Base-by-base conservation (phyloP, 1,139 yeast genomes). In the Candida glucosophila region DNA sequence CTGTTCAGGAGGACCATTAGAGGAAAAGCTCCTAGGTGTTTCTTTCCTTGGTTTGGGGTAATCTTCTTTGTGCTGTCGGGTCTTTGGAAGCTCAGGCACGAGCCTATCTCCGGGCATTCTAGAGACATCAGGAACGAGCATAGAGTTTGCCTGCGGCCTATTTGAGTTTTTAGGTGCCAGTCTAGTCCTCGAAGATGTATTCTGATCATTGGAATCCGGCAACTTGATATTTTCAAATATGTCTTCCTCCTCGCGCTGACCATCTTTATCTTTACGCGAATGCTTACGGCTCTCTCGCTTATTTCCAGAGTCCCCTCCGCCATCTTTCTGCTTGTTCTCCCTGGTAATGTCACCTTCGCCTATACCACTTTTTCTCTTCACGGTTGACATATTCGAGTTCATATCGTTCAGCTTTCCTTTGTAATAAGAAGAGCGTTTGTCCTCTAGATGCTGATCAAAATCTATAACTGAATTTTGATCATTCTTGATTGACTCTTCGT, bases 151-250 rank as follows among this genome's bases (percentile, higher is more conserved):
- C 34, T 52, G 46, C n/a, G 67, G 65, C 27, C 38, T 43, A 55
- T 47, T 46, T 7, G 52, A 46, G 13, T 29, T 22, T 10, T 28
- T 24, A n/a, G 31, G 39, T 7, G 8, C 12, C 8, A 7, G 7
- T 7, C 7, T 8, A 8, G 8, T 19, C 9, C 32, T 29, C 6
- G 32, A 33, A 14, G 38, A 32, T 6, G 41, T 36, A 19, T 34
- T 34, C 10, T 36, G 34, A 3, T 35, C 30, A n/a, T n/a, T n/a
- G 4, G 49, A 49, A 15, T 57, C 53, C 6, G 72, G 72, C 31
- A 65, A 47, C 39, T 63, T 64, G 34, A 65, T 65, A 31, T 57
- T 56, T 24, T 62, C 70, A 39, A 64, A 65, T 9, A 60, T 53
- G 13, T 47, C 52, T 11, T 39, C 48, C 5, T 42, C 45, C 12